Evolutionary conservation across 495 filamentous ascomycete genomes (phyloP).

Genomic region (Jackrogersella minutella): DNA sequence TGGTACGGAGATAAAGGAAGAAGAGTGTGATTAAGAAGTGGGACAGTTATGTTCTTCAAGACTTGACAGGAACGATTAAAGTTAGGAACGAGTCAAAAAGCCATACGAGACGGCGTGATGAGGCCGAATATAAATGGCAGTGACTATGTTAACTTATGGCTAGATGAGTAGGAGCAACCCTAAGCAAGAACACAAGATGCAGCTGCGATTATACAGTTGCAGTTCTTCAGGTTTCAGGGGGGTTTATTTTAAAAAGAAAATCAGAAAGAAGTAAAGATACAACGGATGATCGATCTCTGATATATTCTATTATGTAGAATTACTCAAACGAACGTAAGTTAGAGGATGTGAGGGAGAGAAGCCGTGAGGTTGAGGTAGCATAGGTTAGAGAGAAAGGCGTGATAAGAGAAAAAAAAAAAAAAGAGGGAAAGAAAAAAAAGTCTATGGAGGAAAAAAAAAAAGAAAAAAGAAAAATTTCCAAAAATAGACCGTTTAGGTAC

Average conservation of each 20-base stretch:
- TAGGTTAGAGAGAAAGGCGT: background rate
- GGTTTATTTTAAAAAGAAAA: background rate
- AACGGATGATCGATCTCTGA: background rate
- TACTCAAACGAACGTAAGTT: background rate
- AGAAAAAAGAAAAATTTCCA: constrained; percentile 30
- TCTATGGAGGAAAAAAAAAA: constrained; percentile 11
- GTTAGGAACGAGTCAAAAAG: background rate
- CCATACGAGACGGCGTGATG: background rate
- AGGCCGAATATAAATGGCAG: background rate
- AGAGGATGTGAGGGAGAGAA: background rate
- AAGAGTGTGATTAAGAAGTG: too few species aligned
- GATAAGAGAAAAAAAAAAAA: constrained; percentile 7
- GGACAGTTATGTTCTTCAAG: too few species aligned
- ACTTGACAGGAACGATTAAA: background rate
- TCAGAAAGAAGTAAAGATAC: too few species aligned
- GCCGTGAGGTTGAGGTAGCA: background rate
- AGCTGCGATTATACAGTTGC: background rate
- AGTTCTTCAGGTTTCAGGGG: background rate
- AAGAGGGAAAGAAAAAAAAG: constrained; percentile 5
- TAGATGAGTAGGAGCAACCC: background rate
- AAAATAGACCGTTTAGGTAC: constrained; percentile 13
- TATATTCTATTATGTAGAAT: background rate
- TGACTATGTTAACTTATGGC: background rate
- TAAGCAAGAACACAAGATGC: background rate
- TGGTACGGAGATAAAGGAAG: too few species aligned